A percentile compares a stretch with the other conserved stretches of the same genome.
These are phyloP conservation scores for Calvatia gigantea DNA, from an alignment of 768 basidiomycete species.

Conservation along the genomic window DNA sequence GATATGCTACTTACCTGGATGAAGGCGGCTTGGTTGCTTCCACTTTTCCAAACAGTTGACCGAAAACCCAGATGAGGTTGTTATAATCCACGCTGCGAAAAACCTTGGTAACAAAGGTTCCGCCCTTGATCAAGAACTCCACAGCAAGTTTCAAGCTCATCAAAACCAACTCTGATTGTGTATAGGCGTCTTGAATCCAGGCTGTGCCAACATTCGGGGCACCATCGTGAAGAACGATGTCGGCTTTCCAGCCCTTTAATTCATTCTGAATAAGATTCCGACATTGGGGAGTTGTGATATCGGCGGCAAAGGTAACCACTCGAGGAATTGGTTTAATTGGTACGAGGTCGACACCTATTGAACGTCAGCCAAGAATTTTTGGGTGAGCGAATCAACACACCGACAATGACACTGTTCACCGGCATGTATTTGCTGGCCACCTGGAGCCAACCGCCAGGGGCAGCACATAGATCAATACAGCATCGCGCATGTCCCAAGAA, in stretches of 20 bases:
- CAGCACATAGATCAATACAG: constrained; percentile 97
- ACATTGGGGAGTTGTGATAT: constrained; percentile 92
- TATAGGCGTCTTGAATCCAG: constrained; percentile 98
- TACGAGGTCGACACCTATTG: constrained; percentile 87
- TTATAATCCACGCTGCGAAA: constrained; percentile 99
- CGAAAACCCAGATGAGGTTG: constrained; percentile 98
- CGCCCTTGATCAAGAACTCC: constrained; percentile 90
- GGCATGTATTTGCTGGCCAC: constrained; percentile 99
- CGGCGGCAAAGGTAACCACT: constrained; percentile 86
- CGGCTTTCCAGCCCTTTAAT: constrained; percentile 98
- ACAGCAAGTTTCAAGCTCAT: constrained; percentile 94
- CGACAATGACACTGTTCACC: constrained; percentile 85
- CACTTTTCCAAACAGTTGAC: constrained; percentile 91
- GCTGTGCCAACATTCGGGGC: constrained; percentile 99
- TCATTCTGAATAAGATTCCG: constrained; percentile 82
- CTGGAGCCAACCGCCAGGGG: constrained; percentile 98
- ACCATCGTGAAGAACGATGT: constrained; percentile 97
- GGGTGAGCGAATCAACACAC: constrained; percentile 37
- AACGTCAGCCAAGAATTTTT: constrained; percentile 8
- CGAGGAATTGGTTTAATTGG: constrained; percentile 95
- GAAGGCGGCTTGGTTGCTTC: constrained; percentile 99
- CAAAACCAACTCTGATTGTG: constrained; percentile 93
- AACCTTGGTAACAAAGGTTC: constrained; percentile 96
- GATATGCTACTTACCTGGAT: constrained; percentile 61
- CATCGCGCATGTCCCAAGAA: constrained; percentile 88